phyloP scores from a whole-genome alignment of 805 yeast species.

The Ogataea kodamae region DNA sequence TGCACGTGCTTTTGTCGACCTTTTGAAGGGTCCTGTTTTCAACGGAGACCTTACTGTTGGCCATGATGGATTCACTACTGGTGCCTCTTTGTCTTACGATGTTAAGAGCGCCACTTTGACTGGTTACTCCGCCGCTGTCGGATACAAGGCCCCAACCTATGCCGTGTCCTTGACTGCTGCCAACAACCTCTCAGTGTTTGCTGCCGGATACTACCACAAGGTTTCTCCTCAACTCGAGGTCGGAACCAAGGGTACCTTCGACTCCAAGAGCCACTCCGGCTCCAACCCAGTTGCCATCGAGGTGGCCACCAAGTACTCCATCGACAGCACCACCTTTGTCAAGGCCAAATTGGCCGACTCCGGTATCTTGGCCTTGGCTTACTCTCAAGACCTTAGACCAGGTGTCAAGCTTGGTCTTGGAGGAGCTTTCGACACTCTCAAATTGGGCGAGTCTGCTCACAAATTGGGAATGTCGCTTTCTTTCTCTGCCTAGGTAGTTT shows the following conservation, averaged over 20 bases:
- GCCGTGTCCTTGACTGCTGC: slow-evolving; percentile 80
- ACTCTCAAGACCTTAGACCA: slow-evolving; percentile 91
- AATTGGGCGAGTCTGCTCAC: slow-evolving; percentile 95
- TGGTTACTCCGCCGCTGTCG: slow-evolving; percentile 89
- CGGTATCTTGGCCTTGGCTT: slow-evolving; percentile 89
- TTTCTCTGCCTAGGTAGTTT: slow-evolving; percentile 70
- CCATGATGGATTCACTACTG: slow-evolving; percentile 94
- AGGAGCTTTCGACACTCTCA: slow-evolving; percentile 93
- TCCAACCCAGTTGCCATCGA: slow-evolving; percentile 84
- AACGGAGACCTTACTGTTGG: slow-evolving; percentile 93
- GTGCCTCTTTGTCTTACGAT: slow-evolving; percentile 97
- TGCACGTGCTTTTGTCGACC: slow-evolving; percentile 92
- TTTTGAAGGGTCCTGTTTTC: slow-evolving; percentile 92
- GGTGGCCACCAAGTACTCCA: slow-evolving; percentile 90
- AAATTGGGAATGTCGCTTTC: slow-evolving; percentile 94
- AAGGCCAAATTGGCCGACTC: slow-evolving; percentile 97
- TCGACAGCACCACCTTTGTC: slow-evolving; percentile 84
- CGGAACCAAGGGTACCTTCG: slow-evolving; percentile 97
- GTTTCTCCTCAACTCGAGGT: slow-evolving; percentile 90
- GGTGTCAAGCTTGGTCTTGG: slow-evolving; percentile 97
- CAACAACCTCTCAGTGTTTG: slow-evolving; percentile 81
- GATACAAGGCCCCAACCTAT: slow-evolving; percentile 87
- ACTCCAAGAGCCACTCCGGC: slow-evolving; percentile 70
- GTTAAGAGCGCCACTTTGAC: slow-evolving; percentile 88
- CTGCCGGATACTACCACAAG: slow-evolving; percentile 96